phyloP scores from a whole-genome alignment of 352 stramenopile species.

The Phytophthora lateralis region DNA sequence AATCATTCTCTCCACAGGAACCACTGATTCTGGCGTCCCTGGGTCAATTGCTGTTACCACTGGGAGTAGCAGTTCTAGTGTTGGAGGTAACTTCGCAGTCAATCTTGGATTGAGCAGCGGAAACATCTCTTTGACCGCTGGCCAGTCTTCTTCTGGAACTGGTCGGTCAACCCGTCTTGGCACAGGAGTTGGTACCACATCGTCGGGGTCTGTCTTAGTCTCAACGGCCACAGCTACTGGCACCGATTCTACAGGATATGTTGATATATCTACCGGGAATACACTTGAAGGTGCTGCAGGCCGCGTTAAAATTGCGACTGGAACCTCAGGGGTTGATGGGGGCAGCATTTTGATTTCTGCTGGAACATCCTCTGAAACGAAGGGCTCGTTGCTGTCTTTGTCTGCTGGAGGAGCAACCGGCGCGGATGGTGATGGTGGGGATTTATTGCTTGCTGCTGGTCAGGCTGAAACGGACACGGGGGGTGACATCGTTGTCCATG shows the following conservation, averaged over 20 bases:
- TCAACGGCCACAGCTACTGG: slow-evolving; percentile 16
- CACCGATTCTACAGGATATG: slow-evolving; percentile 19
- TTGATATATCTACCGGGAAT: slow-evolving; percentile 26
- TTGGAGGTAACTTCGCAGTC: slow-evolving; percentile 36
- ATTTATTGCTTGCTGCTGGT: slow-evolving; percentile 27
- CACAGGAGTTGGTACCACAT: slow-evolving; percentile 20
- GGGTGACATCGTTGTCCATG: slow-evolving; percentile 18
- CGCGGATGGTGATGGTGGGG: slow-evolving; percentile 26
- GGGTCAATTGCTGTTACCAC: slow-evolving; percentile 36
- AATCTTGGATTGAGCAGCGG: slow-evolving; percentile 33
- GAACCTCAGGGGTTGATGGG: slow-evolving; percentile 22
- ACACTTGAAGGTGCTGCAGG: slow-evolving; percentile 30
- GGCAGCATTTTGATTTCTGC: slow-evolving; percentile 34
- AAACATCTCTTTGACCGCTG: slow-evolving; percentile 31
- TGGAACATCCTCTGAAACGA: slow-evolving; percentile 21
- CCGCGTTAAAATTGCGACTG: slow-evolving; percentile 26
- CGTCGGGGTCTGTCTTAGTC: slow-evolving; percentile 35
- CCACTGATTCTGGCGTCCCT: slow-evolving; percentile 19
- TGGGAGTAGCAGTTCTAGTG: slow-evolving; percentile 33
- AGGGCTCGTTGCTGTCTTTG: slow-evolving; percentile 17
- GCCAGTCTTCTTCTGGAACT: slow-evolving; percentile 20
- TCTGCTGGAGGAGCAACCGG: slow-evolving; percentile 29
- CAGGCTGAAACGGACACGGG: slow-evolving; percentile 26
- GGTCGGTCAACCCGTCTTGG: slow-evolving; percentile 24
- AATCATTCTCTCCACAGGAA: slow-evolving; percentile 35